phyloP scores from a whole-genome alignment of 352 stramenopile species.

The Pythium monospermum region DNA sequence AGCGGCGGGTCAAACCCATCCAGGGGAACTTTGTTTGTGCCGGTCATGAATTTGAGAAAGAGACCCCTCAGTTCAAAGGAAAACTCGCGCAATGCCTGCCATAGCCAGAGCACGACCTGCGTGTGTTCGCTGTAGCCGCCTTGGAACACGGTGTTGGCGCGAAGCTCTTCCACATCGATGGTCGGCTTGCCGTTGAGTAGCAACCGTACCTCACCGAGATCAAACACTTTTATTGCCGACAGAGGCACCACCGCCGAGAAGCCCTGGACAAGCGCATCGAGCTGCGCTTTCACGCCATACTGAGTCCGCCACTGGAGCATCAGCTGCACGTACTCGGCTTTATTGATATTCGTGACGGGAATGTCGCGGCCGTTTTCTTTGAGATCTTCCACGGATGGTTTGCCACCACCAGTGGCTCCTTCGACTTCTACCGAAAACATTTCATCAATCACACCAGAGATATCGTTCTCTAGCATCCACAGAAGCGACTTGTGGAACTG shows the following conservation, averaged over 20 bases:
- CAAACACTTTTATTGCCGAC: slow-evolving; percentile 29
- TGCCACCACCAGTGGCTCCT: background rate
- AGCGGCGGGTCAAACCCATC: slow-evolving; percentile 85
- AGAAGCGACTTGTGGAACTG: slow-evolving; percentile 75
- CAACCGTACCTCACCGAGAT: slow-evolving; percentile 33
- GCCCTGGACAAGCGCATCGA: slow-evolving; percentile 35
- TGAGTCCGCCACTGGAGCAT: slow-evolving; percentile 37
- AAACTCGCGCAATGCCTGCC: slow-evolving; percentile 75
- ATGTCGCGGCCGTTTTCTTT: slow-evolving; percentile 37
- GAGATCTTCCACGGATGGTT: slow-evolving; percentile 25
- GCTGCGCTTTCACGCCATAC: slow-evolving; percentile 27
- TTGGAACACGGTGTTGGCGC: slow-evolving; percentile 73
- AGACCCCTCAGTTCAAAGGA: slow-evolving; percentile 43
- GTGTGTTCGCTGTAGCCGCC: slow-evolving; percentile 74
- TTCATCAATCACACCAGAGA: slow-evolving; percentile 74
- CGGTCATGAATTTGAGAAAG: slow-evolving; percentile 86
- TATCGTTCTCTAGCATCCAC: slow-evolving; percentile 87
- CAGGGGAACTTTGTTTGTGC: slow-evolving; percentile 75
- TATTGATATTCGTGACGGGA: slow-evolving; percentile 47
- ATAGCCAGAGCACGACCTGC: slow-evolving; percentile 80
- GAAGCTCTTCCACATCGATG: slow-evolving; percentile 84
- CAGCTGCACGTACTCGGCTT: slow-evolving; percentile 41
- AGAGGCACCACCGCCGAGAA: slow-evolving; percentile 28
- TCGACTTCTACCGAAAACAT: slow-evolving; percentile 78
- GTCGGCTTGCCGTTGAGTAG: slow-evolving; percentile 50